Percentiles rank a stretch among this genome's conserved stretches.
These are phyloP conservation scores for Cercospora nicotianae DNA, from an alignment of 2,329 filamentous ascomycete genomes.

Conservation along the genomic window DNA sequence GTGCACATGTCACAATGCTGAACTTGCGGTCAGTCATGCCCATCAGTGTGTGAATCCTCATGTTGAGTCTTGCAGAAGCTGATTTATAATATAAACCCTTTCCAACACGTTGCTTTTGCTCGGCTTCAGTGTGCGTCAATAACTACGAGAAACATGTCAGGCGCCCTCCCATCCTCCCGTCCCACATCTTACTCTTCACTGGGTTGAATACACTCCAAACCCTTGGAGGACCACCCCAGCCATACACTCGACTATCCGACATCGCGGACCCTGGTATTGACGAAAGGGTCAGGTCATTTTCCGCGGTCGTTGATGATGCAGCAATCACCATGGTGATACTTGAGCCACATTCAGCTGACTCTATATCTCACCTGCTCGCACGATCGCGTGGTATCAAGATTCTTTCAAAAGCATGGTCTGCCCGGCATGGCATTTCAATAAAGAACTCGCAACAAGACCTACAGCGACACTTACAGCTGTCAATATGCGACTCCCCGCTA, in stretches of 20 bases:
- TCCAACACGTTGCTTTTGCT: background rate
- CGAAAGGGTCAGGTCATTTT: background rate
- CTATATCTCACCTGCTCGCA: background rate
- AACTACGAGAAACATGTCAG: background rate
- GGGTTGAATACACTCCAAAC: background rate
- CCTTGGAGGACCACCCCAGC: background rate
- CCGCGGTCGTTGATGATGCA: background rate
- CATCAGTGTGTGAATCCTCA: background rate
- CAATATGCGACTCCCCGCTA: background rate
- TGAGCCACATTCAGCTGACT: background rate
- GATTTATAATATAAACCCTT: background rate
- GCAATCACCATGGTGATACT: background rate
- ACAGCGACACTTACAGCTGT: background rate
- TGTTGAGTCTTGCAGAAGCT: background rate
- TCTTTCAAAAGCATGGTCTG: background rate
- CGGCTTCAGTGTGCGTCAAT: background rate
- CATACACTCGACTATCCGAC: background rate
- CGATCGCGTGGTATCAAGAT: background rate
- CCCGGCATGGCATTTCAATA: background rate
- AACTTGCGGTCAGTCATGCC: background rate
- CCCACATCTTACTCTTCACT: background rate
- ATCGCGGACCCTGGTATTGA: background rate
- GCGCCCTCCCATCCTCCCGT: background rate
- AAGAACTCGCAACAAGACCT: background rate
- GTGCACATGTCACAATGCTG: background rate